A percentile compares a stretch with the other conserved stretches of the same genome.
Conservation (phyloP, 345 rosid genomes). For the Cardamine chenopodiifolia region DNA sequence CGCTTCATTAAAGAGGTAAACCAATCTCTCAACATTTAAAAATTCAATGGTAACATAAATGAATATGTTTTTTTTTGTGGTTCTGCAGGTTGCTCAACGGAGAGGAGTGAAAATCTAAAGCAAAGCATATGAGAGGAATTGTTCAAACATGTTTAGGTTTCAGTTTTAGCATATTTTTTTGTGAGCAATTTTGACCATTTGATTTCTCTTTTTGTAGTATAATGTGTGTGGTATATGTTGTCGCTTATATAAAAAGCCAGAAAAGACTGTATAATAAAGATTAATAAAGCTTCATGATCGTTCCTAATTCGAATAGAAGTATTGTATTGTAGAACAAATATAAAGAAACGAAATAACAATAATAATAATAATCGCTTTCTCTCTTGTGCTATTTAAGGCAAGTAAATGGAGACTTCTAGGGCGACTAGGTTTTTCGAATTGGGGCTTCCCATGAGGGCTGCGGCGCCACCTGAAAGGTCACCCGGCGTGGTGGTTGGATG, state of each 20-base stretch:
- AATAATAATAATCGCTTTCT: too few relatives aligned
- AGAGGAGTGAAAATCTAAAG: slow-evolving; percentile 70
- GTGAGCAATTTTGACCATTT: slow-evolving; percentile 33
- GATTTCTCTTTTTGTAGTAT: slow-evolving; percentile 10
- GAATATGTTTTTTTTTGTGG: neutral
- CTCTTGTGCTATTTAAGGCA: too few relatives aligned
- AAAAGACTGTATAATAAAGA: slow-evolving; percentile 12
- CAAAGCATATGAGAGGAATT: slow-evolving; percentile 14
- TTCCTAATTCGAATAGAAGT: neutral
- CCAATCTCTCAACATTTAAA: slow-evolving; percentile 14
- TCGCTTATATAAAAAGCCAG: neutral
- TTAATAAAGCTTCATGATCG: slow-evolving; percentile 32
- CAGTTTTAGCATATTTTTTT: slow-evolving; percentile 16
- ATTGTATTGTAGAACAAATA: neutral
- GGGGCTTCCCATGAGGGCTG: too few relatives aligned
- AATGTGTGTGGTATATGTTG: slow-evolving; percentile 25
- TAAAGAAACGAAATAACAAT: too few relatives aligned
- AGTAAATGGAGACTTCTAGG: too few relatives aligned
- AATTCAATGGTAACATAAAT: neutral
- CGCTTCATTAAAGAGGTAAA: slow-evolving; percentile 79
- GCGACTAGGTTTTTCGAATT: too few relatives aligned
- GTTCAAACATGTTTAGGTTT: slow-evolving; percentile 28
- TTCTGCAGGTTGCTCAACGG: slow-evolving; percentile 71
- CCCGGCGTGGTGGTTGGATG: too few relatives aligned
- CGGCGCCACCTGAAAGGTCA: too few relatives aligned